Base-by-base conservation (phyloP, 208 protist genomes). In the Zelonia costaricensis region DNA sequence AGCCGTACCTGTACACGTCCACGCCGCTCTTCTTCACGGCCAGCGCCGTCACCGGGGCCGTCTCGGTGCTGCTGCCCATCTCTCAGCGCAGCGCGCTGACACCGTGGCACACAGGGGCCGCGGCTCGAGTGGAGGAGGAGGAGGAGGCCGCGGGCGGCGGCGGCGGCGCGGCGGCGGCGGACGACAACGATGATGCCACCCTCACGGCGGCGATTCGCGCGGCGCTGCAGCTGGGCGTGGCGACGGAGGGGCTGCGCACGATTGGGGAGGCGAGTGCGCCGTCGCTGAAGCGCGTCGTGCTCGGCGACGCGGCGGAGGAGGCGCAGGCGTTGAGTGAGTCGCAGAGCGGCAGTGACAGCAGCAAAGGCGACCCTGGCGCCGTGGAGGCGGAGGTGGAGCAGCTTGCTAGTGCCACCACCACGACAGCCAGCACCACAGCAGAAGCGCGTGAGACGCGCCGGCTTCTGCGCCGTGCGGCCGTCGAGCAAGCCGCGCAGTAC, bases 1-100 rank as follows among this genome's bases (percentile, higher is more conserved):
- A 83, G 56, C 65, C 72, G 16, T 83, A 79, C 61, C 64, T 79
- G 30, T 76, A 62, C 77, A 61, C 77, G 33, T 68, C 70, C 38
- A 67, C 46, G 15, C 54, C 70, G 2, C n/a, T 78, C 27, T 46
- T 82, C 22, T 64, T 78, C 38, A 57, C 64, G 4, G 63, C 63
- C 38, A 82, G 76, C 47, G 61, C 70, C 13, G 42, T 62, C 16
- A 74, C 56, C 22, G 62, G 63, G 15, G 49, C 47, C 30, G 56
- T 78, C 18, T 75, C 70, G 25, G 36, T 78, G 15, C 35, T 82
- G 48, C 62, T 74, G 27, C 76, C 76, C 20, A 45, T 74, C 20
- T 48, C 66, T 12, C 48, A 69, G 54, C 45, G 51, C 45, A 64
- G 68, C 39, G 53, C 57, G n/a, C 35, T 59, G 23, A 66, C 43